These are phyloP conservation scores for Amorphotheca resinae DNA, from an alignment of 495 filamentous ascomycete genomes.

Conservation along the genomic window DNA sequence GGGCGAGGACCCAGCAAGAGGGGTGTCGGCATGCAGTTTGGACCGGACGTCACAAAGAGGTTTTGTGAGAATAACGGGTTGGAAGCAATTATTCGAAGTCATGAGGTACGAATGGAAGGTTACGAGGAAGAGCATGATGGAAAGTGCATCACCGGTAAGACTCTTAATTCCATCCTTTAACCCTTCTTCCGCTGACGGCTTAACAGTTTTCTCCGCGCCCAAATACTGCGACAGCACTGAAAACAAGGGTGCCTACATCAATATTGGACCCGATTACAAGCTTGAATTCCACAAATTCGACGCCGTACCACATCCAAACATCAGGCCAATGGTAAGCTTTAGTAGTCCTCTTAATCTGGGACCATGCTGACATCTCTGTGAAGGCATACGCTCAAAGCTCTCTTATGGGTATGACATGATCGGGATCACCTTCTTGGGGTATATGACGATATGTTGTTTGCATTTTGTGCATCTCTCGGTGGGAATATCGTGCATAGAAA, in stretches of 20 bases:
- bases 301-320: constrained; percentile 88
- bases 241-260: constrained; percentile 98
- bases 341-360: not conserved
- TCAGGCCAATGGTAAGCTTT: constrained; percentile 56
- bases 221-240: constrained; percentile 96
- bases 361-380: constrained; percentile 22
- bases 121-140: constrained; percentile 98
- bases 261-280: constrained; percentile 85
- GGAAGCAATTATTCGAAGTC: constrained; percentile 88
- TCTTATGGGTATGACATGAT: constrained; percentile 39
- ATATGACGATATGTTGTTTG: constrained; percentile 1
- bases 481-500: constrained; percentile 14
- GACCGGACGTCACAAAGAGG: constrained; percentile 88
- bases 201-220: constrained; percentile 82
- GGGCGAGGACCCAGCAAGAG: constrained; percentile 92
- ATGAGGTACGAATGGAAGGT: constrained; percentile 95
- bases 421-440: not conserved
- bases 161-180: constrained; percentile 8
- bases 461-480: constrained; percentile 16
- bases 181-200: constrained; percentile 16
- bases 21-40: constrained; percentile 92
- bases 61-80: constrained; percentile 96
- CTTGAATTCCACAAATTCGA: constrained; percentile 86
- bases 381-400: constrained; percentile 75
- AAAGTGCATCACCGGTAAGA: constrained; percentile 77